A percentile compares a stretch with the other conserved stretches of the same genome.
These are phyloP conservation scores for Colletotrichum nymphaeae DNA, from an alignment of 2,329 filamentous ascomycete genomes.

Conservation along the genomic window DNA sequence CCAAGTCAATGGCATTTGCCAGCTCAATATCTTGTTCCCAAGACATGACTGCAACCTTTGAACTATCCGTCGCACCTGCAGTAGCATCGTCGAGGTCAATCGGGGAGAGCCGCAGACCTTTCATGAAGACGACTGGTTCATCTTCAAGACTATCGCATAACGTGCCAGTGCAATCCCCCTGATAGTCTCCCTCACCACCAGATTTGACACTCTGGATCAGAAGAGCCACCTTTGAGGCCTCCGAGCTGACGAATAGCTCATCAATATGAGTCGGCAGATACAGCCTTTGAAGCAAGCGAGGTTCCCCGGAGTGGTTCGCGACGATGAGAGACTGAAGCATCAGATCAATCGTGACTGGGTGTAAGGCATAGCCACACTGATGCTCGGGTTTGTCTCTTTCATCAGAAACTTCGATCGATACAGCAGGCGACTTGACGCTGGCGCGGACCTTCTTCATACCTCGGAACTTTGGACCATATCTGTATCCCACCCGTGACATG, in stretches of 20 bases:
- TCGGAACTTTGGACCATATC: slow-evolving; percentile 18
- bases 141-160: neutral
- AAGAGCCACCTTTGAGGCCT: accelerated
- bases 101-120: neutral
- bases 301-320: neutral
- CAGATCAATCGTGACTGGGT: slow-evolving; percentile 11
- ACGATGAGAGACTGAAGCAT: slow-evolving; percentile 9
- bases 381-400: neutral
- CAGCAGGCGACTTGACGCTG: neutral
- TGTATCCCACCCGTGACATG: slow-evolving; percentile 7
- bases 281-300: neutral
- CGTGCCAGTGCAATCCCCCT: neutral
- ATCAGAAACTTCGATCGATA: neutral
- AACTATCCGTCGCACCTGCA: too few species aligned
- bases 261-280: slow-evolving; percentile 7
- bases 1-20: neutral
- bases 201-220: neutral
- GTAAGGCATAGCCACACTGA: neutral
- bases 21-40: slow-evolving; percentile 11
- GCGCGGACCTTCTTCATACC: neutral
- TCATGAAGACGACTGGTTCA: neutral
- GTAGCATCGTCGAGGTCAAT: neutral
- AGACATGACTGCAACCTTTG: neutral
- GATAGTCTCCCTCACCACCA: neutral
- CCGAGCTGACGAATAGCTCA: neutral